phyloP scores from a whole-genome alignment of 257 asterid genomes.

The Nicotiana paniculata region DNA sequence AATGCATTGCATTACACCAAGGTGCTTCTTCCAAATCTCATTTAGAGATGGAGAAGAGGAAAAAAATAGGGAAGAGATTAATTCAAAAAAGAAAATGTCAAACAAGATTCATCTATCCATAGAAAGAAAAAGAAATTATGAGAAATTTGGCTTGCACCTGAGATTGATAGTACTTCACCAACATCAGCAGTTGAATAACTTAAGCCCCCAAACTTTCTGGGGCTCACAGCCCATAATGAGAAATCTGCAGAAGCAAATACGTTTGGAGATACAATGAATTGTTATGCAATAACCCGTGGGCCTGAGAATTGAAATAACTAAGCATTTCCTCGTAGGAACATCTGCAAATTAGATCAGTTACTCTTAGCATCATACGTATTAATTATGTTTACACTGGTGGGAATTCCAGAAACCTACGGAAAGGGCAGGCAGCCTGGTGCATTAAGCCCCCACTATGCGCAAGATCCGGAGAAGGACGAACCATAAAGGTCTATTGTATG shows the following conservation, averaged over 20 bases:
- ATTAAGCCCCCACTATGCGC: no score
- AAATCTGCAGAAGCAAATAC: conserved; percentile 38
- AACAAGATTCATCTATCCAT: not conserved
- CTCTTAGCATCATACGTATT: no score
- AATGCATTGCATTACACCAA: not conserved
- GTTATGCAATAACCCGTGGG: not conserved
- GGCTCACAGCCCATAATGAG: conserved; percentile 82
- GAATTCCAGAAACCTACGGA: no score
- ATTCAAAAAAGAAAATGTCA: not conserved
- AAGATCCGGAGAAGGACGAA: no score
- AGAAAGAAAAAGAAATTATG: not conserved
- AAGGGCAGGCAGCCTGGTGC: no score
- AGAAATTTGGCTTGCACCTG: conserved; percentile 35
- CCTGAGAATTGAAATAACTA: not conserved
- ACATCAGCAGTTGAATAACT: conserved; percentile 52
- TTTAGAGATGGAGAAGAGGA: not conserved
- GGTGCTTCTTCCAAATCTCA: not conserved
- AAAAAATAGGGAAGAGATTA: not conserved
- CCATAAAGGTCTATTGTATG: no score
- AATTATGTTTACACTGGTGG: not conserved
- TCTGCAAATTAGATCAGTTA: no score
- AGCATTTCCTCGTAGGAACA: no score
- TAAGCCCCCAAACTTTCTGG: conserved; percentile 63
- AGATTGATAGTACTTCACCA: conserved; percentile 63
- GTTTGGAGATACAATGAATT: not conserved